These are phyloP conservation scores for Pseudomicrostroma phylloplanum DNA, from an alignment of 1,284 basidiomycete genomes.

Conservation along the genomic window DNA sequence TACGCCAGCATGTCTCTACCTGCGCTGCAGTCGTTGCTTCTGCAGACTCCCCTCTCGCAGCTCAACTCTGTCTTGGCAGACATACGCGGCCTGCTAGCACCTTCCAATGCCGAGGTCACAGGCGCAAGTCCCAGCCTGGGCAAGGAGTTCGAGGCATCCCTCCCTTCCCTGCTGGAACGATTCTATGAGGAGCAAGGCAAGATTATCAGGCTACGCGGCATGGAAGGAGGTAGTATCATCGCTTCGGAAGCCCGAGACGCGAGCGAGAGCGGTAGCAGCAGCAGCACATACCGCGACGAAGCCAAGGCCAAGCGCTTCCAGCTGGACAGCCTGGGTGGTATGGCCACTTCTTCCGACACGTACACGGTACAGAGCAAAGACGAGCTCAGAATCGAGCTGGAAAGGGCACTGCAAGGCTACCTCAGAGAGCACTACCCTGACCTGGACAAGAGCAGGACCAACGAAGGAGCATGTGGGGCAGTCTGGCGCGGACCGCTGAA, in stretches of 20 bases:
- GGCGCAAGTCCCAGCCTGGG: not conserved
- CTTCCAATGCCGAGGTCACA: not conserved
- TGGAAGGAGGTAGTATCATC: slow-evolving; percentile 1
- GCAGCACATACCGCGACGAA: slow-evolving; percentile 4
- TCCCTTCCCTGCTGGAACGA: not conserved
- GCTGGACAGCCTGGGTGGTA: not conserved
- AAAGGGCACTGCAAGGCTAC: slow-evolving; percentile 29
- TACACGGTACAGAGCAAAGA: not conserved
- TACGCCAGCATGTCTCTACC: slow-evolving; percentile 3
- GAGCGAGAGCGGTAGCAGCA: not conserved
- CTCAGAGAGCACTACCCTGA: slow-evolving; percentile 37
- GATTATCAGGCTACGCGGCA: not conserved
- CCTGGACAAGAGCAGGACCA: slow-evolving; percentile 11
- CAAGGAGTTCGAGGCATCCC: slow-evolving; percentile 1
- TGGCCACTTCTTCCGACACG: not conserved
- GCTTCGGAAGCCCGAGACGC: not conserved
- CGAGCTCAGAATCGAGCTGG: slow-evolving; percentile 23
- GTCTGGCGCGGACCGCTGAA: slow-evolving; percentile 9
- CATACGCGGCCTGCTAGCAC: not conserved
- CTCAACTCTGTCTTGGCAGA: slow-evolving; percentile 2
- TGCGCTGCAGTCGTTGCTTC: not conserved
- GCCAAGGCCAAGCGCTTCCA: not conserved
- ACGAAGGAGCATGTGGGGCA: slow-evolving; percentile 18
- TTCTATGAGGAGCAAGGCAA: not conserved
- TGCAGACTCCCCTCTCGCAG: slow-evolving; percentile 7